Base-by-base conservation (phyloP, 2,329 filamentous ascomycete genomes). In the Hyphodiscus sp. region DNA sequence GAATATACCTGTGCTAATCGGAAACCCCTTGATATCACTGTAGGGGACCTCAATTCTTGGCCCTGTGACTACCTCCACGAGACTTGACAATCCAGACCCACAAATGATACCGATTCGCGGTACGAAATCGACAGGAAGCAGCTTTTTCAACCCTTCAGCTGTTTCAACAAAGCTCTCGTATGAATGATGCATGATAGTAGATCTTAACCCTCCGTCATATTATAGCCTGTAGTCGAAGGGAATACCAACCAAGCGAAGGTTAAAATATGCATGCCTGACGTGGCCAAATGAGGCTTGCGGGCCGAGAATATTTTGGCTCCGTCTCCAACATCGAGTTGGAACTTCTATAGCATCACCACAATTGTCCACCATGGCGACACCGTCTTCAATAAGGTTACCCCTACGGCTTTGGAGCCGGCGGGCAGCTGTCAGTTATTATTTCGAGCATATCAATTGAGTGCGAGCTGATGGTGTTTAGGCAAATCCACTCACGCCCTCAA, bases 341-440 rank as follows among this genome's bases (percentile, higher is more conserved):
- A 42, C 20, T 44, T 23, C 16, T 29, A 15, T 16, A 29, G 16
- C 41, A 30, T 38, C 20, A 50, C 20, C 45, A 54, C n/a, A 20
- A 41, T 47, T 29, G 48, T 20, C 41, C 50, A 50, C 18, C 51
- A 64, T 66, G 62, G 61, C 63, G 15, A 60, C 62, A 46, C 23
- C 61, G 50, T 51, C 54, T 50, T 52, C 58, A 19, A 54, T 61
- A 50, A 62, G 63, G 45, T 52, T 65, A 50, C 63, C 60, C 33
- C 61, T 56, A 60, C 54, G 61, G 46, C 49, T 54, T 47, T 41
- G 65, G 16, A 58, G 38, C 49, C 52, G 59, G 19, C 57, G 57
- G 41, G 20, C 41, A 38, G 56, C 52, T 38, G 59, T 61, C 41
- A 49, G 56, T 57, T 9, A 7, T 19, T 18, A 20, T 15, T 20